phyloP scores from a whole-genome alignment of 805 yeast species.

The Candida insectorum region DNA sequence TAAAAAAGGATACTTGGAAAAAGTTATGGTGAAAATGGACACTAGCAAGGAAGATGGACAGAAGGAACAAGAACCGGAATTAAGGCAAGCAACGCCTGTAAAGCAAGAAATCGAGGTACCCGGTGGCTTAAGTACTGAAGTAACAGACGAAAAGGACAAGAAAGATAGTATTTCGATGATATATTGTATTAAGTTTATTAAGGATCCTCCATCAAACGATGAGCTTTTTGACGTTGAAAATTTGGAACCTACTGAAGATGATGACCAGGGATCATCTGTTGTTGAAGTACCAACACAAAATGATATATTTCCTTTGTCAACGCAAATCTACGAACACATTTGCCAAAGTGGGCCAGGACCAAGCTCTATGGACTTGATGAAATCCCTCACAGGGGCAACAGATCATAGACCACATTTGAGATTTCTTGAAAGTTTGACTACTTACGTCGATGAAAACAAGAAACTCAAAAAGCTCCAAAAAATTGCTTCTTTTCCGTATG shows the following conservation, averaged over 20 bases:
- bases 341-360: constrained; percentile 48
- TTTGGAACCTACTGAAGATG: constrained; percentile 23
- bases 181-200: constrained; percentile 38
- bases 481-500: constrained; percentile 17
- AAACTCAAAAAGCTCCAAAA: constrained; percentile 24
- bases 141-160: constrained; percentile 12
- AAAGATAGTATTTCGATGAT: constrained; percentile 18
- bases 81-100: constrained; percentile 6
- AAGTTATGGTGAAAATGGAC: constrained; percentile 39
- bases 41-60: neutral
- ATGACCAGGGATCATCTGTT: constrained; percentile 15
- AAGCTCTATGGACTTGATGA: constrained; percentile 54
- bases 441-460: constrained; percentile 29
- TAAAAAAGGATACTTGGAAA: constrained; percentile 44
- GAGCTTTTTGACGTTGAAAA: constrained; percentile 20
- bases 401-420: constrained; percentile 52
- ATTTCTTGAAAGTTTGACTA: constrained; percentile 47
- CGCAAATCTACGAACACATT: constrained; percentile 54
- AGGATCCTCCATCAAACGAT: constrained; percentile 40
- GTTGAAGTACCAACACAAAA: constrained; percentile 37
- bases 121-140: no score
- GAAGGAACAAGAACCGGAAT: constrained; percentile 21
- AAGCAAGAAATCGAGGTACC: no score
- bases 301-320: constrained; percentile 57
- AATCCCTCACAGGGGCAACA: constrained; percentile 50